These are phyloP conservation scores for Cucurbitaria berberidis DNA, from an alignment of 2,329 filamentous ascomycete genomes.

Conservation along the genomic window DNA sequence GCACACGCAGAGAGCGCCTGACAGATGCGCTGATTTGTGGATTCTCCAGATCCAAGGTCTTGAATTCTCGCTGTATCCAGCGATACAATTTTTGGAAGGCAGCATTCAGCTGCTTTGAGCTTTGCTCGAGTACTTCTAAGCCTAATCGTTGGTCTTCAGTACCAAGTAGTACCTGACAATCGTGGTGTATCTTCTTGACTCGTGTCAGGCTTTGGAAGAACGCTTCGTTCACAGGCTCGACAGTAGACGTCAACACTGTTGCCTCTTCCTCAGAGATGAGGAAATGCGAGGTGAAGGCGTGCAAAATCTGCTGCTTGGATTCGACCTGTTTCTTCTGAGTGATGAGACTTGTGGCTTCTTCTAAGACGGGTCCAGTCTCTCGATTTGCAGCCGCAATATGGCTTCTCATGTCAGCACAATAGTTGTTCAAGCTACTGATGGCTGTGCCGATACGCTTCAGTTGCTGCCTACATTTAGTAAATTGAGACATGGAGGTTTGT, in stretches of 20 bases:
- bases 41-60: conserved; percentile 88
- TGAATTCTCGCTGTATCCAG: conserved; percentile 95
- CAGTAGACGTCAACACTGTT: conserved; percentile 74
- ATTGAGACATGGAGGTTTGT: not conserved
- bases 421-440: conserved; percentile 78
- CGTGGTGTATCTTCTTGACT: conserved; percentile 84
- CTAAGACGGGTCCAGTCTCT: conserved; percentile 75
- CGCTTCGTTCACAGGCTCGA: conserved; percentile 80
- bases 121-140: conserved; percentile 89
- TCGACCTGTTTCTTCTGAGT: conserved; percentile 75
- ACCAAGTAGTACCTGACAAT: conserved; percentile 87
- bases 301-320: conserved; percentile 77
- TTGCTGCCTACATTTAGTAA: conserved; percentile 66
- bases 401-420: conserved; percentile 78
- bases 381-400: conserved; percentile 77
- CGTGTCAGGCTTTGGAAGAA: conserved; percentile 82
- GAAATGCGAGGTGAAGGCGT: conserved; percentile 82
- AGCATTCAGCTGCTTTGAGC: conserved; percentile 81
- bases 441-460: conserved; percentile 80
- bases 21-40: conserved; percentile 89
- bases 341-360: conserved; percentile 77
- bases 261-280: conserved; percentile 82
- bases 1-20: conserved; percentile 78
- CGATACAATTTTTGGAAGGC: conserved; percentile 96
- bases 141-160: conserved; percentile 89